Base-by-base conservation (phyloP, 768 basidiomycete genomes). In the Agaricus blazei region DNA sequence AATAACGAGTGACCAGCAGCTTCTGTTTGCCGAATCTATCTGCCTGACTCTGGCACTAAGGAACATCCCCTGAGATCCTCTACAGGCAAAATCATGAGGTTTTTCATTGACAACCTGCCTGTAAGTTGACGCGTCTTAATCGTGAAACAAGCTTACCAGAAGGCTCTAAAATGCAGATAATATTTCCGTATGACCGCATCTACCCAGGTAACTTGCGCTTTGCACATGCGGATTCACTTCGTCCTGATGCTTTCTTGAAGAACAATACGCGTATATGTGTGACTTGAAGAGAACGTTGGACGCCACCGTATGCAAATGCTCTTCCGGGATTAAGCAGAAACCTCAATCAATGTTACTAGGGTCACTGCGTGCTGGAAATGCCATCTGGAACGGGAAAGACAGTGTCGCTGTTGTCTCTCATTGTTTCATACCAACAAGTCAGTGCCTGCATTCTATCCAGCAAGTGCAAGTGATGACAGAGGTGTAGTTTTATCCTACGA, bases 301-400 rank as follows among this genome's bases (percentile, higher is more conserved):
- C 72, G 95, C 94, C 36, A 87, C 91, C 57, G 95, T 94, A 69
- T 58, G 40, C 24, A 43, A 51, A 56, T 50, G 9, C 46, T 19
- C 14, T n/a, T 52, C 40, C 46, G 42, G 23, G 27, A 41, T 19
- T 4, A 23, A n/a, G 14, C 34, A 3, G 23, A 37, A 41, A 27
- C 0, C 31, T 53, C 26, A 49, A 28, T 43, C 40, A 47, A 38
- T 45, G 56, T 27, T 29, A 19, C 52, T 65, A 98, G 94, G 97
- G 97, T 48, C 97, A 99, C 63, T 98, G 97, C 68, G 93, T 98
- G n/a, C 80, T 99, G 37, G 97, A 99, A 75, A 99, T 99, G 97
- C 97, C 97, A 59, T 98, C 97, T 9, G 97, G 97, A 14, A 99
- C 97, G 23, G 97, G 97, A 24, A 99, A 99, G 76, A 99, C 97